Evolutionary conservation across 2,329 filamentous ascomycete species (phyloP).

Genomic region (Fusarium compactum): DNA sequence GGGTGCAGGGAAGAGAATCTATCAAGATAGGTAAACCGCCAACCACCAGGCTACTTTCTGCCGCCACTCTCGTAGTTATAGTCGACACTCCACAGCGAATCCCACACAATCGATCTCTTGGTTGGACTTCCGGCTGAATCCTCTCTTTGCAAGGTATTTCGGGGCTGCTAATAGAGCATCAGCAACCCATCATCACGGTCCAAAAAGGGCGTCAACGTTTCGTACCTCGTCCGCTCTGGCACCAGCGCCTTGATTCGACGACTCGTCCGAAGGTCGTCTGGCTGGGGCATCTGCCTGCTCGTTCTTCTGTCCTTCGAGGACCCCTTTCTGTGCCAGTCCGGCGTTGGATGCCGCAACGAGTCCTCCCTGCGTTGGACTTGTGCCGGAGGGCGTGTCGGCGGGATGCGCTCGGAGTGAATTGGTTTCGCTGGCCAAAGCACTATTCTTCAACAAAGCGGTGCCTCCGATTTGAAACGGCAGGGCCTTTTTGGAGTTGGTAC

Average conservation of each 20-base stretch:
- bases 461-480: conserved; percentile 64
- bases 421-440: conserved; percentile 68
- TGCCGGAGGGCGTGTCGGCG: conserved; percentile 56
- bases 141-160: conserved; percentile 54
- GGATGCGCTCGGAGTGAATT: conserved; percentile 66
- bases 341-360: conserved; percentile 42
- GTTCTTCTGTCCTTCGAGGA: conserved; percentile 30
- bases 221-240: conserved; percentile 64
- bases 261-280: conserved; percentile 47
- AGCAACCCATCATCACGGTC: conserved; percentile 60
- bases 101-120: conserved; percentile 71
- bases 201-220: conserved; percentile 64
- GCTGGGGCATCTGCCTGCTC: conserved; percentile 32
- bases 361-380: conserved; percentile 57
- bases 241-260: conserved; percentile 39
- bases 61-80: conserved; percentile 63
- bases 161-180: conserved; percentile 48
- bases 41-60: conserved; percentile 40
- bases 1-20: conserved; percentile 7
- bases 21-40: background rate
- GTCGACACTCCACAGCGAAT: conserved; percentile 71
- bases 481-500: conserved; percentile 84
- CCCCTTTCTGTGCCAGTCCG: conserved; percentile 29
- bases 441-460: conserved; percentile 61
- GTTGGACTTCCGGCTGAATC: conserved; percentile 55